Evolutionary conservation across 345 rosid species (phyloP), one percentile per base, ranked within the genome.

Genomic region (Bruguiera sexangula): DNA sequence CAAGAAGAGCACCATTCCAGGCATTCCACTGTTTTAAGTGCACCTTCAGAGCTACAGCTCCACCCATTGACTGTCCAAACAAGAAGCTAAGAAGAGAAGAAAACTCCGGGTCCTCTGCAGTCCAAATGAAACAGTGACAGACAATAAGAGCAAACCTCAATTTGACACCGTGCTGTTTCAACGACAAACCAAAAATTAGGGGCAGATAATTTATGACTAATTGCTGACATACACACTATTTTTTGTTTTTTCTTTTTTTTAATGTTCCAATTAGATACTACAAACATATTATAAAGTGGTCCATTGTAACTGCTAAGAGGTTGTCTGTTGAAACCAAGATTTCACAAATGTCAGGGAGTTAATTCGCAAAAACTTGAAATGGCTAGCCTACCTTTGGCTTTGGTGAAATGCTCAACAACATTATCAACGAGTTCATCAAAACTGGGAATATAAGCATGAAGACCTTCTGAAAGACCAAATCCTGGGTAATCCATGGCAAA

Each of bases 401-500:
- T 86, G 52, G 97, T 83, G 81, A 77, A 92, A 72, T 87, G 86
- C 85, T 90, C 97, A 22, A 89, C 82, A 29, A 88, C 99, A 83
- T 90, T 94, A 73, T 87, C 85, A 63, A 92, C 97, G 30, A 96
- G 84, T 63, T 63, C 20, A 69, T 90, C 94, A 76, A 96, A 90
- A 78, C 86, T 92, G 24, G 89, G 86, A 69, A 92, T 87, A 72
- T 77, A 92, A 76, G 95, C 75, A 65, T 96, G 98, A 70, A 96
- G 87, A 67, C 99, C 99, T 74, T 88, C 98, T 0, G 98, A 96
- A 52, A 96, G 87, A 53, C 98, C 99, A 73, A 87, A 89, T 67
- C 98, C 99, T 0, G 98, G 99, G 73, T 92, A 92, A 79, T 96
- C 99, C 96, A 96, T 87, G 20, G 97, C 97, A 62, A 87, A 90